phyloP scores from a whole-genome alignment of 208 protist genomes.

The Kentomonas sorsogonicus region DNA sequence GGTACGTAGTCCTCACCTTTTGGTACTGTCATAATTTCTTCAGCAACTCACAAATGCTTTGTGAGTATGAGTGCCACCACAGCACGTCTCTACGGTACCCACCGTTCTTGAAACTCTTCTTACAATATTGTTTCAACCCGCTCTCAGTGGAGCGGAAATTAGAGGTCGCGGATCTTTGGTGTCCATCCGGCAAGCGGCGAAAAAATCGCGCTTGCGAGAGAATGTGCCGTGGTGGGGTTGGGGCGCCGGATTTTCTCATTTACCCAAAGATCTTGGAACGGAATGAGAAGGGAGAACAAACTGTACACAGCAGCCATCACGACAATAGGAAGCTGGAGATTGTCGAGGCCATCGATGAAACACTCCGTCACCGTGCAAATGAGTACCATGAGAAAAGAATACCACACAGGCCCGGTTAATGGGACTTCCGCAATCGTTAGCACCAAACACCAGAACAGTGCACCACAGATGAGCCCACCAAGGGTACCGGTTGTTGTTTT shows the following conservation, averaged over 20 bases:
- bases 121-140: no score
- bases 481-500: constrained; percentile 86
- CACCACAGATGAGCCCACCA: constrained; percentile 59
- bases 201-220: constrained; percentile 34
- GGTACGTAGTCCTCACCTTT: no score
- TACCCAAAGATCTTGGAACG: constrained; percentile 36
- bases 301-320: constrained; percentile 62
- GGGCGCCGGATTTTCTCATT: constrained; percentile 34
- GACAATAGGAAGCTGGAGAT: constrained; percentile 84
- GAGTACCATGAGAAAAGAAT: constrained; percentile 63
- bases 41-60: no score
- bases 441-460: constrained; percentile 66
- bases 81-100: no score
- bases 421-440: constrained; percentile 49
- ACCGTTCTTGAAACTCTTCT: no score
- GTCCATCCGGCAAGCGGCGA: constrained; percentile 24
- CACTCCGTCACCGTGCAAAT: constrained; percentile 76
- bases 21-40: no score
- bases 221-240: constrained; percentile 41
- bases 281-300: constrained; percentile 55
- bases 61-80: no score
- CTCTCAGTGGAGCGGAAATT: no score
- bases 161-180: no score
- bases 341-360: constrained; percentile 87
- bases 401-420: constrained; percentile 29